Conservation (phyloP, 345 rosid species). For the Pistacia vera region DNA sequence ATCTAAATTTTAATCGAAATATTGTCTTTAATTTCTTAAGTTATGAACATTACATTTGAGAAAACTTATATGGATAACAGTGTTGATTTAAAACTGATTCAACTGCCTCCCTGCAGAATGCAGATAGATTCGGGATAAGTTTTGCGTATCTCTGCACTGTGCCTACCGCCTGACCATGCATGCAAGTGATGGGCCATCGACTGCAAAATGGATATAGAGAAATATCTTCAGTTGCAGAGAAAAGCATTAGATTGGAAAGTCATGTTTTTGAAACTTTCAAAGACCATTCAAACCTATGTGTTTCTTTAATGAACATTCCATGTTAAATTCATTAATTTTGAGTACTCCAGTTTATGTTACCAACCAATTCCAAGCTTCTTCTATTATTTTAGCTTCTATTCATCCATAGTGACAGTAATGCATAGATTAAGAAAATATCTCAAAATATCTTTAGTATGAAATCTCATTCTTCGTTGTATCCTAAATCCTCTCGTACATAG, state of each 20-base stretch:
- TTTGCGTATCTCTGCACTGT: slow-evolving; percentile 29
- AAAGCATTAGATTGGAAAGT: slow-evolving; percentile 28
- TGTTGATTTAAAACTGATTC: not conserved
- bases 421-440: too few species aligned
- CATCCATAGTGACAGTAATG: not conserved
- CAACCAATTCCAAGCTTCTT: slow-evolving; percentile 12
- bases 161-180: slow-evolving; percentile 15
- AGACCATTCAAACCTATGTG: slow-evolving; percentile 15
- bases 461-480: not conserved
- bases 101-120: slow-evolving; percentile 1
- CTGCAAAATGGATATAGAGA: slow-evolving; percentile 25
- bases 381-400: not conserved
- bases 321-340: slow-evolving; percentile 3
- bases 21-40: not conserved
- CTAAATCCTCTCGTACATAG: too few species aligned
- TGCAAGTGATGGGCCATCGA: slow-evolving; percentile 35
- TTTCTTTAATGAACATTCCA: slow-evolving; percentile 10
- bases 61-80: too few species aligned
- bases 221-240: slow-evolving; percentile 28
- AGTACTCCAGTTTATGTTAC: not conserved
- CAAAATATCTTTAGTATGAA: not conserved
- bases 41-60: not conserved
- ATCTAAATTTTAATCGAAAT: too few species aligned
- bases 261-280: slow-evolving; percentile 23
- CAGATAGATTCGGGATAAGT: slow-evolving; percentile 27